Evolutionary conservation across 2,329 filamentous ascomycete genomes (phyloP).

Genomic region (Ambrosiella beaveri): DNA sequence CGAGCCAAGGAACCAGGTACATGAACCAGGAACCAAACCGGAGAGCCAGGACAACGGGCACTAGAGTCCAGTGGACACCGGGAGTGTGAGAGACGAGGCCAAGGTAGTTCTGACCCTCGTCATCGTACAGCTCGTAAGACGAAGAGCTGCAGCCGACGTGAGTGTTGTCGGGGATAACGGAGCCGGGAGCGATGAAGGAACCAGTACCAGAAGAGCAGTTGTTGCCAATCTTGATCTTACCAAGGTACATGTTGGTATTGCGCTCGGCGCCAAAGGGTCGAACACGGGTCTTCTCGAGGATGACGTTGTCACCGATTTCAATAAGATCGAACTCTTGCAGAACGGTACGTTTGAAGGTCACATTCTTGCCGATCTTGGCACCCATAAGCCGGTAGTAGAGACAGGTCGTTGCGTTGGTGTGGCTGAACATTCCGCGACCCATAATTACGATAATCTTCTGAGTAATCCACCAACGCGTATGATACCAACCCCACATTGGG

Average conservation of each 20-base stretch:
- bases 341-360: constrained; percentile 27
- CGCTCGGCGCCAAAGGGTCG: constrained; percentile 37
- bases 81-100: constrained; percentile 23
- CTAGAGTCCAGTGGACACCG: constrained; percentile 28
- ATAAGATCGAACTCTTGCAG: constrained; percentile 41
- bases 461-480: constrained; percentile 41
- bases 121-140: constrained; percentile 35
- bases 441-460: constrained; percentile 34
- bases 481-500: constrained; percentile 42
- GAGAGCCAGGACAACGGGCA: constrained; percentile 23
- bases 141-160: constrained; percentile 41
- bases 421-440: constrained; percentile 29
- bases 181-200: constrained; percentile 34
- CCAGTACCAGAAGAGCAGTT: constrained; percentile 30
- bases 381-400: constrained; percentile 35
- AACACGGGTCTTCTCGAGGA: constrained; percentile 29
- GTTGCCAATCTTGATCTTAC: constrained; percentile 30
- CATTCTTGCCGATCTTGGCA: constrained; percentile 33
- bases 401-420: constrained; percentile 23
- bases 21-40: constrained; percentile 21
- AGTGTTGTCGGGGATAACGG: constrained; percentile 28
- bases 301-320: constrained; percentile 32
- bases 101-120: constrained; percentile 29
- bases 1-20: constrained; percentile 28
- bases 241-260: constrained; percentile 42